phyloP scores from a whole-genome alignment of 164 flowering plant species.

The Saururus chinensis region DNA sequence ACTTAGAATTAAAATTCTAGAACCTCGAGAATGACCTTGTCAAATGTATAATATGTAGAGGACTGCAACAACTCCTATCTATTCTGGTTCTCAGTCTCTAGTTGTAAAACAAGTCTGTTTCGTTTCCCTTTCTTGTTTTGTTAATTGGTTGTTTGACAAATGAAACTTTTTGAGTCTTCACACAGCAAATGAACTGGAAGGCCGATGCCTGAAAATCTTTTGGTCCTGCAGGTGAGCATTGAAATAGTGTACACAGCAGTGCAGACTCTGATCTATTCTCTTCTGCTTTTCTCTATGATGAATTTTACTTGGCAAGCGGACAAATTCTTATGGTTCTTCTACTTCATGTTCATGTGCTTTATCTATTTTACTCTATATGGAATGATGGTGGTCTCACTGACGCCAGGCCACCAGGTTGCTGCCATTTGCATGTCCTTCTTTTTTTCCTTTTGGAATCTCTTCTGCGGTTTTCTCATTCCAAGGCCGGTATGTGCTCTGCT shows the following conservation, averaged over 20 bases:
- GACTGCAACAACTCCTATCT: too few species aligned
- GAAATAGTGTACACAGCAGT: constrained; percentile 36
- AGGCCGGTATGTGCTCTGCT: constrained; percentile 25
- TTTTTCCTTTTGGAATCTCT: constrained; percentile 46
- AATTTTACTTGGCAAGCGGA: constrained; percentile 32
- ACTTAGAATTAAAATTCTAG: too few species aligned
- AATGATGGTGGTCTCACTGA: constrained; percentile 48
- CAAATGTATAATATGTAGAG: too few species aligned
- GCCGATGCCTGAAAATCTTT: background rate
- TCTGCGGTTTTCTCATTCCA: constrained; percentile 54
- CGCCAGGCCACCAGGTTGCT: constrained; percentile 42
- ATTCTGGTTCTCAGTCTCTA: too few species aligned
- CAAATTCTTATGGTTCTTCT: constrained; percentile 38
- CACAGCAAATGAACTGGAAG: background rate
- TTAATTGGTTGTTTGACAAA: too few species aligned
- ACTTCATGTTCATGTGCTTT: constrained; percentile 41
- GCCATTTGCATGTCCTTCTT: constrained; percentile 45
- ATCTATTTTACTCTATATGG: constrained; percentile 39
- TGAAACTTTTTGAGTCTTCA: too few species aligned
- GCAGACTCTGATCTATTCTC: constrained; percentile 34
- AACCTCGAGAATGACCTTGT: too few species aligned
- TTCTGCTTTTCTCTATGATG: constrained; percentile 47
- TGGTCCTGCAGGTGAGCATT: constrained; percentile 36
- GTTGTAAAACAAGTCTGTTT: too few species aligned
- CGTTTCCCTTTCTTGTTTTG: too few species aligned